phyloP scores from a whole-genome alignment of 2,329 filamentous ascomycete species.

The Diaporthe vaccinii region DNA sequence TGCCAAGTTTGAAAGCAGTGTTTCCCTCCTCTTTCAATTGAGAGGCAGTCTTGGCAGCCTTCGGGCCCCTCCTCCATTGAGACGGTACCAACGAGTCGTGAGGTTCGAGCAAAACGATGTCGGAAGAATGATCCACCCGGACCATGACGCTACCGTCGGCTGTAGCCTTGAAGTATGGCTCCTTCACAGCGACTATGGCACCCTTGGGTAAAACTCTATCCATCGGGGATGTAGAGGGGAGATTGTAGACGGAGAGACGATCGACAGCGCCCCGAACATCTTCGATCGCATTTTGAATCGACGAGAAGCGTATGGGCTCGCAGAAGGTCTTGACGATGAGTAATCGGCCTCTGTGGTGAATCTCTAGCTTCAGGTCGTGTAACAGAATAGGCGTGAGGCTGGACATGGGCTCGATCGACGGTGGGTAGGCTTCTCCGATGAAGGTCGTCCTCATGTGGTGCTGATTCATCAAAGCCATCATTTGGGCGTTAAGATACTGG shows the following conservation, averaged over 20 bases:
- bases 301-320: conserved; percentile 22
- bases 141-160: conserved; percentile 49
- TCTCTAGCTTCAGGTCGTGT: conserved; percentile 39
- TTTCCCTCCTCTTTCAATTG: conserved; percentile 43
- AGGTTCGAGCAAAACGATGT: conserved; percentile 47
- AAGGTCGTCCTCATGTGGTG: background rate
- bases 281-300: conserved; percentile 71
- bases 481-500: background rate
- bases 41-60: conserved; percentile 40
- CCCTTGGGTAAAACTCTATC: conserved; percentile 50
- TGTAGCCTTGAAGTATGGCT: conserved; percentile 51
- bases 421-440: conserved; percentile 40
- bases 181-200: conserved; percentile 52
- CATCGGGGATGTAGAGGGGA: conserved; percentile 41
- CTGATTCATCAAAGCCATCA: background rate
- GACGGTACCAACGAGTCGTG: conserved; percentile 43
- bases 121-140: conserved; percentile 54
- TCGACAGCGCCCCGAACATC: conserved; percentile 81
- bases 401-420: conserved; percentile 30
- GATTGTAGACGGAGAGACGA: conserved; percentile 76
- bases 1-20: conserved; percentile 31
- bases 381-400: conserved; percentile 34
- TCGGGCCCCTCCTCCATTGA: conserved; percentile 39
- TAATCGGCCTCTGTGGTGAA: conserved; percentile 40
- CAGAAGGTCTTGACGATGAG: conserved; percentile 38